Evolutionary conservation across 257 asterid species (phyloP), one percentile per base, ranked within the genome.

Genomic region (Solanum bulbocastanum): DNA sequence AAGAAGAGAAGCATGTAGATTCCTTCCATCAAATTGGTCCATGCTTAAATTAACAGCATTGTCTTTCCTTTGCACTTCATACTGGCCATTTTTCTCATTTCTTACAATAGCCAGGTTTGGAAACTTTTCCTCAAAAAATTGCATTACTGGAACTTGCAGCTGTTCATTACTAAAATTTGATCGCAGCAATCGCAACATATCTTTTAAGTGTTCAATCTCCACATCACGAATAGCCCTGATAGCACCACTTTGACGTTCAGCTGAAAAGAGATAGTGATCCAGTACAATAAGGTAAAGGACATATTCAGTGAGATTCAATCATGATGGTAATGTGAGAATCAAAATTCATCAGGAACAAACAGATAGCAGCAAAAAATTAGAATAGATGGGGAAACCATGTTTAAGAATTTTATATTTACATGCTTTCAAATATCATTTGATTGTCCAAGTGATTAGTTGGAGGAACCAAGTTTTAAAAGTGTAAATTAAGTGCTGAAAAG

Each of bases 181-280:
- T 69, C 93, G 91, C 27, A 95, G 93, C 84, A 97, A 89, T 83
- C 86, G 93, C 86, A 96, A 65, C 93, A 87, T 92, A 83, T 98
- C 94, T 75, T 35, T 86, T 83, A 93, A 71, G 89, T 92, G 98
- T 85, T 93, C 98, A 82, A 96, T 92, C 89, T 96, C 96, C 88
- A 92, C 91, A 92, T 95, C 96, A 30, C 98, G 94, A 44, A 96
- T 94, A 83, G 98, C 98, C 93, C 95, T 94, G 89, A 95, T 92
- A 89, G 99, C 98, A 84, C 94, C 93, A 71, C 87, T 86, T 91
- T 94, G 98, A 58, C 94, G 92, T 90, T 94, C 98, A 85, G 94
- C 98, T 97, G 95, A 75, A 88, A 91, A 84, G 56, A 88, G 66
- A 89, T n/a, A 62, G 16, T 35, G 85, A 18, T 62, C 52, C 32